Evolutionary conservation across 2,329 filamentous ascomycete genomes (phyloP).

Genomic region (Onygenales sp.): DNA sequence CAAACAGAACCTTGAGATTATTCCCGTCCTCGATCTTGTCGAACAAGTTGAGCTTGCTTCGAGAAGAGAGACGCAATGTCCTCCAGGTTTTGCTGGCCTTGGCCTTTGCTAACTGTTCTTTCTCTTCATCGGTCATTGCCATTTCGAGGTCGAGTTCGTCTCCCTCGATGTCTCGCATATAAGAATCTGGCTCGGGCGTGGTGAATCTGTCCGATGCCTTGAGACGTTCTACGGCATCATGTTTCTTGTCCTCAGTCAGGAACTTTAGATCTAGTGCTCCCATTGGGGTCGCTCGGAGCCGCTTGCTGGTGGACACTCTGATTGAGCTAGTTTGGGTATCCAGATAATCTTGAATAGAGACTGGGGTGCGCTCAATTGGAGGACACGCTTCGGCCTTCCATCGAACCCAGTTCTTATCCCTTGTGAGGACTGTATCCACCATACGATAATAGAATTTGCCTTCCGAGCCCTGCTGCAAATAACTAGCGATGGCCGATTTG

Average conservation of each 20-base stretch:
- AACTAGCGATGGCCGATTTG: constrained; percentile 68
- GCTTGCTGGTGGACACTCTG: constrained; percentile 60
- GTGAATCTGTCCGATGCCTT: constrained; percentile 55
- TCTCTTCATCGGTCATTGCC: constrained; percentile 56
- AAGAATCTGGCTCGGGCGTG: constrained; percentile 60
- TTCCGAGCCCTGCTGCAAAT: constrained; percentile 69
- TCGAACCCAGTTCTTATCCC: constrained; percentile 97
- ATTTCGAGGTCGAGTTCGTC: constrained; percentile 83
- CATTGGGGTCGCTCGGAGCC: constrained; percentile 58
- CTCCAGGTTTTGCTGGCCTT: constrained; percentile 90
- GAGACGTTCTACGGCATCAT: constrained; percentile 58
- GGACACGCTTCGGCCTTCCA: constrained; percentile 97
- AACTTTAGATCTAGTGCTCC: constrained; percentile 71
- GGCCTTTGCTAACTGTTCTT: constrained; percentile 51
- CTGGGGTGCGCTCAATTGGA: constrained; percentile 65
- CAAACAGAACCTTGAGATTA: constrained; percentile 49
- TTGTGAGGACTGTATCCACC: constrained; percentile 88
- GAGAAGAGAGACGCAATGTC: constrained; percentile 69
- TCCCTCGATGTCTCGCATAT: constrained; percentile 63
- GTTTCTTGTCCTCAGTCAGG: constrained; percentile 56
- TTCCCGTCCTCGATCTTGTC: constrained; percentile 81
- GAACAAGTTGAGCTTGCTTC: constrained; percentile 64
- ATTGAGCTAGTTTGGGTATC: constrained; percentile 58
- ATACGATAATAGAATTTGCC: constrained; percentile 93
- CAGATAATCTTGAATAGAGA: constrained; percentile 60